Base-by-base conservation (phyloP, 2,329 filamentous ascomycete species). In the Simplicillium sp. region DNA sequence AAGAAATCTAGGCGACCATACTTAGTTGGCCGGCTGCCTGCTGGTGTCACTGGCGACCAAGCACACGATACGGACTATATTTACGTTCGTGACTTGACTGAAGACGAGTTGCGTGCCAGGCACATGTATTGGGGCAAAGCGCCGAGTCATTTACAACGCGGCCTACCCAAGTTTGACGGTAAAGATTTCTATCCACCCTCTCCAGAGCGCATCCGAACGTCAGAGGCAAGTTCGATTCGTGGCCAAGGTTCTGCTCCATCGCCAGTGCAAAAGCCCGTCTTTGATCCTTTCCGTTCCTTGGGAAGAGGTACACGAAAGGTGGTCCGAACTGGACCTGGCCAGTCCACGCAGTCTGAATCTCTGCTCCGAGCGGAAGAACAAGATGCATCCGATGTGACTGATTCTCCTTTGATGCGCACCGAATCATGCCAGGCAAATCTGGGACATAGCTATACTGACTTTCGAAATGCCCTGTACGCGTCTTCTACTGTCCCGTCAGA, bases 131-230 rank as follows among this genome's bases (percentile, higher is more conserved):
- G 76, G 74, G 75, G 73, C 9, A 70, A 73, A 34, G 68, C 71
- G 13, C 68, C 75, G 34, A 64, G 59, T 25, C 66, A 69, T 47
- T 63, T 66, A 11, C 64, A 70, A 37, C 65, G 61, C 29, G 73
- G 75, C 2, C 59, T 80, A 33, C 77, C 77, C 29, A 80, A 77
- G 54, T 82, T 77, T 49, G 77, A 82, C 48, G 77, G 78, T 17
- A 79, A 77, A 53, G 68, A 80, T 52, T 81, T 81, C 48, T 81
- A 80, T 46, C 73, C 71, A 25, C 60, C 73, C 3, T 79, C 76
- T 1, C 73, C 74, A 1, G 54, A 57, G 46, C 74, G 72, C 51
- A 50, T 57, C 29, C 46, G 44, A 25, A 46, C 48, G 9, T 17
- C 43, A 3, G 43, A 44, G 14, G 31, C 35, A 15, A 14, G 13